Evolutionary conservation across 2,329 filamentous ascomycete species (phyloP).

Genomic region (Ceratocystis ficicola): DNA sequence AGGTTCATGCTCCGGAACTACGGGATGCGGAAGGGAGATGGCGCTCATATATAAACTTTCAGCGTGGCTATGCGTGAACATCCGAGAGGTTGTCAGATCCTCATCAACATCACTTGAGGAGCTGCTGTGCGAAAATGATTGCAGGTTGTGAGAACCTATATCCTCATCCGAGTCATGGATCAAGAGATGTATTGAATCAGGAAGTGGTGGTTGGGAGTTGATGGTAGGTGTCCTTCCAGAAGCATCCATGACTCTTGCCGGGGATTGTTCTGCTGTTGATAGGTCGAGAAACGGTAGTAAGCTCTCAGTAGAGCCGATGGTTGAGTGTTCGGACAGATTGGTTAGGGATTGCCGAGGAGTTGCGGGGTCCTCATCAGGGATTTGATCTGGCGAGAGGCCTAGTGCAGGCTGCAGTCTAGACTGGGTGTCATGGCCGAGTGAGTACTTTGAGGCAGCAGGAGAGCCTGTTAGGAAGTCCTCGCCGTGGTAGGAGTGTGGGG

Average conservation of each 20-base stretch:
- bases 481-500: conserved; percentile 38
- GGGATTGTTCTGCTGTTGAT: background rate
- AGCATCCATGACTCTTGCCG: background rate
- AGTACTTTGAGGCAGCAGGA: conserved; percentile 20
- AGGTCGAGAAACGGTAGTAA: conserved; percentile 16
- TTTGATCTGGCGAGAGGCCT: background rate
- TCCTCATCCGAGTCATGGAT: conserved; percentile 13
- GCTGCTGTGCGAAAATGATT: conserved; percentile 12
- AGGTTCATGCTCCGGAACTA: conserved; percentile 1
- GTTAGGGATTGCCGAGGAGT: conserved; percentile 18
- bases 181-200: conserved; percentile 12
- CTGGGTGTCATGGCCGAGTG: background rate
- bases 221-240: background rate
- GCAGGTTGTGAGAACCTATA: background rate
- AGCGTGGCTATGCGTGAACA: conserved; percentile 69
- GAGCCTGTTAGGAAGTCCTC: conserved; percentile 22
- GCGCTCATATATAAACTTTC: conserved; percentile 81
- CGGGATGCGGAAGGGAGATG: conserved; percentile 39
- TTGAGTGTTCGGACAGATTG: conserved; percentile 6
- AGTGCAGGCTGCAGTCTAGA: background rate
- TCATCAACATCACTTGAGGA: conserved; percentile 29
- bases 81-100: conserved; percentile 50
- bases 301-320: conserved; percentile 6
- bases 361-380: conserved; percentile 15
- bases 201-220: conserved; percentile 6